A percentile compares a stretch with the other conserved stretches of the same genome.
Evolutionary conservation across 768 basidiomycete genomes (phyloP).

Genomic region (Trametes punicea): DNA sequence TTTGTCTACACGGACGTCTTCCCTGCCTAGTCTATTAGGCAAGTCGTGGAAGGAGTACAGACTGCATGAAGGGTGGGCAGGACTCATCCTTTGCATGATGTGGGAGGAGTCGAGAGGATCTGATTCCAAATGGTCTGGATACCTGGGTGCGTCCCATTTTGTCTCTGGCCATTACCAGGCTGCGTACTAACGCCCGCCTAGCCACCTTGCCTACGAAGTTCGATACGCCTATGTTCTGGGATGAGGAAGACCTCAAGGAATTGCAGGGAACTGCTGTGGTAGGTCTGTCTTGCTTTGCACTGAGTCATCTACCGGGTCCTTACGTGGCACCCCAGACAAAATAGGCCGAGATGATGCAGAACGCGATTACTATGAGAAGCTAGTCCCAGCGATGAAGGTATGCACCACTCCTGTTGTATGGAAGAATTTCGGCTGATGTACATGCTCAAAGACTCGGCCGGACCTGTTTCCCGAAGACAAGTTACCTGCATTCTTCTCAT

Average conservation of each 20-base stretch:
- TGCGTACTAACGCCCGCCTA: constrained; percentile 24
- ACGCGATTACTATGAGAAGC: constrained; percentile 58
- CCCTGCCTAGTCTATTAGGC: constrained; percentile 59
- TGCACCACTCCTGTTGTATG: background rate
- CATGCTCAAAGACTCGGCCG: constrained; percentile 50
- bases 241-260: constrained; percentile 62
- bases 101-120: constrained; percentile 76
- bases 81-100: constrained; percentile 92
- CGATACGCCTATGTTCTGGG: constrained; percentile 96
- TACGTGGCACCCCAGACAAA: constrained; percentile 52
- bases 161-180: background rate
- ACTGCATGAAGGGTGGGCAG: constrained; percentile 76
- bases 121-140: constrained; percentile 65
- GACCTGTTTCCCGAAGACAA: constrained; percentile 64
- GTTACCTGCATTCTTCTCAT: constrained; percentile 50
- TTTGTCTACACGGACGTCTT: constrained; percentile 75
- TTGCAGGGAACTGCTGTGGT: constrained; percentile 84
- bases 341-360: constrained; percentile 85
- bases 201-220: constrained; percentile 70
- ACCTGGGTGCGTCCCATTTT: constrained; percentile 52
- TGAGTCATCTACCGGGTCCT: background rate
- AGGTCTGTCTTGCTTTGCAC: constrained; percentile 46
- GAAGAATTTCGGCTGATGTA: background rate
- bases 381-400: constrained; percentile 73
- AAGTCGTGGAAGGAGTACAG: constrained; percentile 57